Conservation (phyloP, 805 yeast genomes). For the Scheffersomyces spartinae region DNA sequence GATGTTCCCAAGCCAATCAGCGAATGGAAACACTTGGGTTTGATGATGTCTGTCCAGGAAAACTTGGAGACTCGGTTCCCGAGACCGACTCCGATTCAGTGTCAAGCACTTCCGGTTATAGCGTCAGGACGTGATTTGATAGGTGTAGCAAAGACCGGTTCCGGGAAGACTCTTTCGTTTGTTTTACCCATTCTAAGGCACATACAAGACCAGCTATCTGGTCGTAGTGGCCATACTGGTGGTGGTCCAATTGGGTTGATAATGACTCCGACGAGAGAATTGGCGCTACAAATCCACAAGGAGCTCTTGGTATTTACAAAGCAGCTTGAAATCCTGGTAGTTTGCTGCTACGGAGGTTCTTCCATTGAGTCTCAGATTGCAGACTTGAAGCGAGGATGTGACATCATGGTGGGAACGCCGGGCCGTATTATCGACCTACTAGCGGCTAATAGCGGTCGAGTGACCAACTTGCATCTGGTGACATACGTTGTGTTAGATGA, state of each 20-base stretch:
- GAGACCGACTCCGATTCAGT: conserved; percentile 78
- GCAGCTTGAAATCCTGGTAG: conserved; percentile 37
- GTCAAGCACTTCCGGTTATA: conserved; percentile 82
- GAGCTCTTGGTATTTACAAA: conserved; percentile 52
- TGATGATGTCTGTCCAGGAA: conserved; percentile 41
- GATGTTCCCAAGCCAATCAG: conserved; percentile 53
- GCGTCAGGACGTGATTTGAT: conserved; percentile 86
- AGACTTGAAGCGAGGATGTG: conserved; percentile 64
- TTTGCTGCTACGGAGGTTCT: conserved; percentile 89
- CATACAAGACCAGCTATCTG: conserved; percentile 68
- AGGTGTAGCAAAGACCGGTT: conserved; percentile 93
- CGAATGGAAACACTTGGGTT: conserved; percentile 75
- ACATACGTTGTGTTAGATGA: conserved; percentile 88
- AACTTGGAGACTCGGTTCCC: conserved; percentile 40
- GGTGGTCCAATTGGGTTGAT: conserved; percentile 73
- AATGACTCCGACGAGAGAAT: conserved; percentile 85
- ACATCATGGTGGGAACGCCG: conserved; percentile 86
- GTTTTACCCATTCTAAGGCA: conserved; percentile 78
- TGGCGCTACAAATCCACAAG: conserved; percentile 72
- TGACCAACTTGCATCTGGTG: conserved; percentile 53
- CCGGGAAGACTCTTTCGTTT: conserved; percentile 90
- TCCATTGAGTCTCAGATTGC: conserved; percentile 75
- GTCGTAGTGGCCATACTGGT: conserved; percentile 35
- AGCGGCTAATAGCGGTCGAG: conserved; percentile 71
- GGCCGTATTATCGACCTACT: conserved; percentile 86